These are phyloP conservation scores for Alloascoidea hylecoeti DNA, from an alignment of 805 yeast genomes.

Conservation along the genomic window DNA sequence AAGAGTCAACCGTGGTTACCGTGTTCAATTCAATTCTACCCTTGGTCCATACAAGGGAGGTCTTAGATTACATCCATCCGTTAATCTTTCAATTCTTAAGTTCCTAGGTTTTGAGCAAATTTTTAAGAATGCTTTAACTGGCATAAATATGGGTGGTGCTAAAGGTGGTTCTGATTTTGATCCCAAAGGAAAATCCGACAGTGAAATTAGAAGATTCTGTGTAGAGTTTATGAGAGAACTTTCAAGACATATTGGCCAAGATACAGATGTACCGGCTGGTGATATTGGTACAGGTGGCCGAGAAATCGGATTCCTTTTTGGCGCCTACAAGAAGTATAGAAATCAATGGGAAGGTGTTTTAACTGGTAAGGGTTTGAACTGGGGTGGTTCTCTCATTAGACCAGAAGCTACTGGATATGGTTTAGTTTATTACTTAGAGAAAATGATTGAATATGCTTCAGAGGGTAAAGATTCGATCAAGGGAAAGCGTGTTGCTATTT, in stretches of 20 bases:
- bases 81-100: slow-evolving; percentile 87
- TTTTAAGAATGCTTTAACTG: slow-evolving; percentile 96
- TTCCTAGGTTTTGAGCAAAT: slow-evolving; percentile 97
- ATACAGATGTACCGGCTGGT: slow-evolving; percentile 98
- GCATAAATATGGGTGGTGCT: slow-evolving; percentile 98
- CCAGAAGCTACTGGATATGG: slow-evolving; percentile 99
- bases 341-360: slow-evolving; percentile 95
- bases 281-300: slow-evolving; percentile 98
- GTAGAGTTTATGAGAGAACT: slow-evolving; percentile 91
- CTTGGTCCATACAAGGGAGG: slow-evolving; percentile 99
- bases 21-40: slow-evolving; percentile 97
- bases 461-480: slow-evolving; percentile 78
- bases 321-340: slow-evolving; percentile 87
- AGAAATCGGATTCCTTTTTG: slow-evolving; percentile 89
- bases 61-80: slow-evolving; percentile 94
- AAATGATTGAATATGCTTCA: slow-evolving; percentile 91
- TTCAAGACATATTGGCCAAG: slow-evolving; percentile 91
- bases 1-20: slow-evolving; percentile 93
- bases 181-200: slow-evolving; percentile 88
- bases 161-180: slow-evolving; percentile 98
- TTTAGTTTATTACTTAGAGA: slow-evolving; percentile 89
- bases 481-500: slow-evolving; percentile 91
- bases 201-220: slow-evolving; percentile 95
- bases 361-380: slow-evolving; percentile 93
- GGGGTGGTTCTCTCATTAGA: slow-evolving; percentile 99